phyloP scores from a whole-genome alignment of 179 eudicot species.

The Carnegiea gigantea region DNA sequence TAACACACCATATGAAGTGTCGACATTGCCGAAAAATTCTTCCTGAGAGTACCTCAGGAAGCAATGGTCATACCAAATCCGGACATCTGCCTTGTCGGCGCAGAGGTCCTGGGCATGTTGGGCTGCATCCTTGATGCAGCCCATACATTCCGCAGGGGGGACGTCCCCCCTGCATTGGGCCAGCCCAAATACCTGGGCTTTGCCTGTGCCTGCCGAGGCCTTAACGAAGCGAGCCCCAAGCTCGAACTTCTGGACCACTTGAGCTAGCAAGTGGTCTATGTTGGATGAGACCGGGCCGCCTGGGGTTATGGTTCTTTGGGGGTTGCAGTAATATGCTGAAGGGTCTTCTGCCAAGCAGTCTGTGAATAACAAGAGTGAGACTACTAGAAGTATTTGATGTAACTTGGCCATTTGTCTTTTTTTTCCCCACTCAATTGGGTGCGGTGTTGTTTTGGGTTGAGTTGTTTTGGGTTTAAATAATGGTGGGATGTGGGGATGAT shows the following conservation, averaged over 20 bases:
- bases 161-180: conserved; percentile 88
- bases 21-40: conserved; percentile 55
- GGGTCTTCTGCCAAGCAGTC: conserved; percentile 49
- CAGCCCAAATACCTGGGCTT: conserved; percentile 51
- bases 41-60: conserved; percentile 61
- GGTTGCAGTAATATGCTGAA: conserved; percentile 43
- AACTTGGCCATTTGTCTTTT: conserved; percentile 12
- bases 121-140: conserved; percentile 63
- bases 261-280: conserved; percentile 45
- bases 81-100: conserved; percentile 56
- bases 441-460: neutral
- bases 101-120: conserved; percentile 43
- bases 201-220: conserved; percentile 47
- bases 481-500: conserved; percentile 4
- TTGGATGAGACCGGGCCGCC: conserved; percentile 36
- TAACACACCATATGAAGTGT: conserved; percentile 40
- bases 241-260: conserved; percentile 36
- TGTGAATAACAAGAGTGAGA: conserved; percentile 31
- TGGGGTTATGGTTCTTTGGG: conserved; percentile 30
- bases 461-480: conserved; percentile 14
- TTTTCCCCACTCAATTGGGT: neutral
- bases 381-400: conserved; percentile 6
- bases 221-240: conserved; percentile 36
- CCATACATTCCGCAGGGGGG: conserved; percentile 46
- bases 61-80: conserved; percentile 79